Evolutionary conservation across 1,284 basidiomycete species (phyloP).

Genomic region (Ceratorhiza oryzae-sativae): DNA sequence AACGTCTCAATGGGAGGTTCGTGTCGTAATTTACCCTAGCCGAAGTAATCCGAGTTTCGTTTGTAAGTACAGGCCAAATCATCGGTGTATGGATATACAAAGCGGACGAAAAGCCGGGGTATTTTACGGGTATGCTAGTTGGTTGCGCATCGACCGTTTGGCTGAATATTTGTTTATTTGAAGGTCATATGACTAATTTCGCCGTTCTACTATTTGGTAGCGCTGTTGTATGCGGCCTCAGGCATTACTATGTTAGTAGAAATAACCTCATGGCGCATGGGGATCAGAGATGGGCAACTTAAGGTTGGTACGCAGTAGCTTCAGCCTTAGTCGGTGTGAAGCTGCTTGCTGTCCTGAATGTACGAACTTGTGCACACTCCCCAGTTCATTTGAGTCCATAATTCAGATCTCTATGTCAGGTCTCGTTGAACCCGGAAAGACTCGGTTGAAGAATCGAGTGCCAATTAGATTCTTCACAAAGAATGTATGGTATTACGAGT

Average conservation of each 20-base stretch:
- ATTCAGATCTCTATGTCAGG: too few relatives aligned
- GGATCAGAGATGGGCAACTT: constrained; percentile 12
- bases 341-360: too few relatives aligned
- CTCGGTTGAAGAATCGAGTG: too few relatives aligned
- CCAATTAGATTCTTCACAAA: too few relatives aligned
- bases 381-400: too few relatives aligned
- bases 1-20: constrained; percentile 51
- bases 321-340: neutral
- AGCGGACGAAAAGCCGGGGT: constrained; percentile 34
- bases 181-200: constrained; percentile 34
- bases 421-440: too few relatives aligned
- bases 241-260: neutral
- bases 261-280: neutral
- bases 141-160: too few relatives aligned
- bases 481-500: too few relatives aligned
- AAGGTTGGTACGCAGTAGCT: too few relatives aligned
- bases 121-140: neutral
- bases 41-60: neutral
- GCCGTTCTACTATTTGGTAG: constrained; percentile 11
- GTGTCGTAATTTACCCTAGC: neutral
- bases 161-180: neutral
- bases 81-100: constrained; percentile 55
- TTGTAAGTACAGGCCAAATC: constrained; percentile 51
- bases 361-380: neutral
- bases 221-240: constrained; percentile 10